Percentiles rank a stretch among this genome's conserved stretches.
These are phyloP conservation scores for Tricholoma flavovirens DNA, from an alignment of 768 basidiomycete genomes.

Conservation along the genomic window DNA sequence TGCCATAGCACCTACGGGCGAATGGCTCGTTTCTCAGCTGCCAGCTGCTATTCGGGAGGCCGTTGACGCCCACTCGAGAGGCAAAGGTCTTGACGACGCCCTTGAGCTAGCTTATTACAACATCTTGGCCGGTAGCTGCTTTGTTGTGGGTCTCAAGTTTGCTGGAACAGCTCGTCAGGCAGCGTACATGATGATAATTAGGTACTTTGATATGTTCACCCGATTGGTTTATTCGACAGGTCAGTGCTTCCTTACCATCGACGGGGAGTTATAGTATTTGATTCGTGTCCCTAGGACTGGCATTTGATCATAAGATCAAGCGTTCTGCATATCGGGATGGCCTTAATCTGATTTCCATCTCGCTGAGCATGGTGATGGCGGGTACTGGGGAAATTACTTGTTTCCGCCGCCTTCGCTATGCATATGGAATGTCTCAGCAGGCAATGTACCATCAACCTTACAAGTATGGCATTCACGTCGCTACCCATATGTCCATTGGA, in stretches of 20 bases:
- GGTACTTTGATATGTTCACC: slow-evolving; percentile 76
- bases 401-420: slow-evolving; percentile 78
- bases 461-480: slow-evolving; percentile 86
- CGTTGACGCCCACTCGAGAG: slow-evolving; percentile 47
- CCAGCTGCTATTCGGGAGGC: slow-evolving; percentile 60
- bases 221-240: slow-evolving; percentile 63
- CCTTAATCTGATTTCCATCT: slow-evolving; percentile 79
- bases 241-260: slow-evolving; percentile 28
- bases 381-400: slow-evolving; percentile 94
- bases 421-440: slow-evolving; percentile 80
- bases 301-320: slow-evolving; percentile 86
- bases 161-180: slow-evolving; percentile 91
- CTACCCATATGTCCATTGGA: slow-evolving; percentile 86
- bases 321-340: slow-evolving; percentile 84
- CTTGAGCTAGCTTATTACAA: slow-evolving; percentile 89
- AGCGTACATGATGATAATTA: slow-evolving; percentile 78
- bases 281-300: slow-evolving; percentile 25
- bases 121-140: slow-evolving; percentile 87
- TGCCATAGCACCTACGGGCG: slow-evolving; percentile 57
- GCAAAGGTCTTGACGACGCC: slow-evolving; percentile 55
- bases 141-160: slow-evolving; percentile 86
- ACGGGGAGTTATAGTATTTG: not conserved
- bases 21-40: slow-evolving; percentile 70
- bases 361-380: slow-evolving; percentile 92
- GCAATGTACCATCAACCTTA: slow-evolving; percentile 56